Percentiles rank a stretch among this genome's conserved stretches.
Conservation (phyloP, 768 basidiomycete genomes). For the Boletus subcaerulescens region DNA sequence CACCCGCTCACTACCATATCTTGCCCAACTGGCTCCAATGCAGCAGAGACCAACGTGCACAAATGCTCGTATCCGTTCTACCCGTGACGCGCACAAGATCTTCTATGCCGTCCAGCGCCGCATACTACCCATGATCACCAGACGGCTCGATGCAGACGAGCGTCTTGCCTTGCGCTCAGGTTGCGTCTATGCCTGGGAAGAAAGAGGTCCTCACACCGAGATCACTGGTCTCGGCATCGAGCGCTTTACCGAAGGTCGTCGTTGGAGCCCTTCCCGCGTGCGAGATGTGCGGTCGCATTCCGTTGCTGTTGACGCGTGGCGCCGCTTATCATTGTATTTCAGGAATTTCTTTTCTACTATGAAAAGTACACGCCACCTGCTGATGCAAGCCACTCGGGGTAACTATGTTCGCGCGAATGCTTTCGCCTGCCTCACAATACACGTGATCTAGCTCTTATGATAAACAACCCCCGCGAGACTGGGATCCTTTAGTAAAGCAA, state of each 20-base stretch:
- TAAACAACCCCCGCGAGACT: constrained; percentile 54
- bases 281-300: constrained; percentile 56
- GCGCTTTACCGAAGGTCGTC: constrained; percentile 78
- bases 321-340: constrained; percentile 14
- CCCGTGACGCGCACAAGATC: constrained; percentile 76
- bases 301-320: not conserved
- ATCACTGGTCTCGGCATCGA: constrained; percentile 80
- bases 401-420: constrained; percentile 10
- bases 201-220: constrained; percentile 68
- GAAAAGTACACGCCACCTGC: constrained; percentile 60
- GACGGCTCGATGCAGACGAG: constrained; percentile 76
- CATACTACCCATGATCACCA: constrained; percentile 66
- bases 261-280: constrained; percentile 82
- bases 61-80: constrained; percentile 72
- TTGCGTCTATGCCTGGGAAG: constrained; percentile 65
- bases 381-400: constrained; percentile 45
- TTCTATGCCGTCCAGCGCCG: constrained; percentile 69
- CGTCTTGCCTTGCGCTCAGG: constrained; percentile 49
- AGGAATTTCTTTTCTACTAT: constrained; percentile 87
- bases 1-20: constrained; percentile 16
- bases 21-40: constrained; percentile 32
- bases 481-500: constrained; percentile 76
- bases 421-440: constrained; percentile 6
- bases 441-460: constrained; percentile 35
- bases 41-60: constrained; percentile 68